Evolutionary conservation across 441 rosid species (phyloP), one percentile per base, ranked within the genome.

Genomic region (Bruguiera hainesii): DNA sequence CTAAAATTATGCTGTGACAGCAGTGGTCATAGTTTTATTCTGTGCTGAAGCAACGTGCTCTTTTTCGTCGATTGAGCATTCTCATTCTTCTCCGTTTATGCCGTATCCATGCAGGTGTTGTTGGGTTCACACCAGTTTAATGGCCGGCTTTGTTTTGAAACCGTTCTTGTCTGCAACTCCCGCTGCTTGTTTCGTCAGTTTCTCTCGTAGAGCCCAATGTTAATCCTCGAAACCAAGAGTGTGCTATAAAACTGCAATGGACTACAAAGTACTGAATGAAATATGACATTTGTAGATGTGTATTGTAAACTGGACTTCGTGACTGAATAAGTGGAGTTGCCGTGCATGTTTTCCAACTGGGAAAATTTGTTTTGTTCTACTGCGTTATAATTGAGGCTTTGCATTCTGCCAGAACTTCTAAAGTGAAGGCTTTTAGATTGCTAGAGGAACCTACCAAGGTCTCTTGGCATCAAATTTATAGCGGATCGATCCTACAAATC

Each of bases 71-170:
- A 42, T 42, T 42, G 48, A 61, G 16, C 35, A 21, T 70, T 55
- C 66, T 64, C 35, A 61, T 70, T 25, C 55, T 15, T 60, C 18
- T 56, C 52, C 60, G 31, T 66, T 57, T 26, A 39, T 62, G 30
- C 49, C 21, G 8, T 65, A 29, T 60, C 21, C 48, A 29, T n/a
- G 84, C 86, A 91, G 97, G 96, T 75, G 96, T 90, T 66, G 83
- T 91, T 37, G 97, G 97, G 63, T 73, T 91, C 81, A 91, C 91
- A 61, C 97, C 93, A 21, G 33, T 77, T 21, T 87, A 77, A 77
- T 64, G 50, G 46, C 52, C 19, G 53, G 62, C 61, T 59, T 18
- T 51, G 53, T 20, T 26, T 51, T 6, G 29, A 35, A 50, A 46
- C 39, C 56, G 6, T 51, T n/a, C 53, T 64, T 31, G 63, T 60